Evolutionary conservation across 2,329 filamentous ascomycete species (phyloP).

Genomic region (Rachicladosporium sp.): DNA sequence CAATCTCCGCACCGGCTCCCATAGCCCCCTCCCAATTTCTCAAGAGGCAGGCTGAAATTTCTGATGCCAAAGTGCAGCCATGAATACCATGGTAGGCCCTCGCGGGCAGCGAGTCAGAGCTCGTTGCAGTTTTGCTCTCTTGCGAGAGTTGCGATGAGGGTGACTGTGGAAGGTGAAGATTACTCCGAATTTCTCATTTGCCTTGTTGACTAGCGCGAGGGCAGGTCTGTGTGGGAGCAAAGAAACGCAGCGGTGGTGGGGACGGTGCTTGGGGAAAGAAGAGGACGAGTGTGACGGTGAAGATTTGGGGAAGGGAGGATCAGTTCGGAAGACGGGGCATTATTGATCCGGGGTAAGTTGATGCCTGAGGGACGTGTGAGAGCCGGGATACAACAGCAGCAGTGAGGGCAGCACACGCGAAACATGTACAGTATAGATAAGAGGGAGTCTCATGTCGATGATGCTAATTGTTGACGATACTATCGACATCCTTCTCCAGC

Average conservation of each 20-base stretch:
- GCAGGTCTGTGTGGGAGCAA: slow-evolving; percentile 64
- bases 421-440: too few species aligned
- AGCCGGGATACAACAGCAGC: too few species aligned
- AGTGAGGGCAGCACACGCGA: too few species aligned
- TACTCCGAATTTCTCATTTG: slow-evolving; percentile 99
- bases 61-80: slow-evolving; percentile 83
- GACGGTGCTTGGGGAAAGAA: slow-evolving; percentile 56
- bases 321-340: too few species aligned
- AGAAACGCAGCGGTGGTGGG: slow-evolving; percentile 90
- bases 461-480: too few species aligned
- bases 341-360: too few species aligned
- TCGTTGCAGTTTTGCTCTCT: slow-evolving; percentile 3
- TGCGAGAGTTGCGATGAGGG: slow-evolving; percentile 7
- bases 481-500: too few species aligned
- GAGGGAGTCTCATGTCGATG: too few species aligned
- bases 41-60: slow-evolving; percentile 53
- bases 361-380: too few species aligned
- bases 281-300: slow-evolving; percentile 2
- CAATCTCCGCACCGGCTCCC: slow-evolving; percentile 93
- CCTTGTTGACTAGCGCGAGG: slow-evolving; percentile 25
- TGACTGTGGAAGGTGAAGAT: slow-evolving; percentile 50
- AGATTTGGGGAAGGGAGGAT: slow-evolving; percentile 28
- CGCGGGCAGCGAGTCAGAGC: slow-evolving; percentile 54
- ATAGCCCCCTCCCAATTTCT: slow-evolving; percentile 44
- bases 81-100: slow-evolving; percentile 68